Evolutionary conservation across 2,329 filamentous ascomycete species (phyloP).

Genomic region (Calonectria crousiana): DNA sequence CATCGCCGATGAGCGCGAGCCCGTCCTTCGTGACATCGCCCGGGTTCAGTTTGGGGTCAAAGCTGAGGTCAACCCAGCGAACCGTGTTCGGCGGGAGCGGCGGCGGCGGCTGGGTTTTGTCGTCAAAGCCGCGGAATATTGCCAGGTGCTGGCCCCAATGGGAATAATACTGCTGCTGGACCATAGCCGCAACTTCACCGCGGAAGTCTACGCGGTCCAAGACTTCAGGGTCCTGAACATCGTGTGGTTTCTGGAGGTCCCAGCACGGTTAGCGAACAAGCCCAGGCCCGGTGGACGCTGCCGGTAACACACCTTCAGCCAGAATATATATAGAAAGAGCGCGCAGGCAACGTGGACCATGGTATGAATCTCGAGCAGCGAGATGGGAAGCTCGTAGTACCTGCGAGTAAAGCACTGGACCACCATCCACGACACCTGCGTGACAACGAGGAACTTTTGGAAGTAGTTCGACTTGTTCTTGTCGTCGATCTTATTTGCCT

Average conservation of each 20-base stretch:
- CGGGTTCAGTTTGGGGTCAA: background rate
- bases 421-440: constrained; percentile 55
- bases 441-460: constrained; percentile 50
- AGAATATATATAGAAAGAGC: constrained; percentile 34
- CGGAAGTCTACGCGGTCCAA: background rate
- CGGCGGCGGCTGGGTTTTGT: background rate
- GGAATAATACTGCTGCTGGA: constrained; percentile 21
- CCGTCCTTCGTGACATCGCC: background rate
- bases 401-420: constrained; percentile 49
- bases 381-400: constrained; percentile 47
- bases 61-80: background rate
- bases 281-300: too few relatives aligned
- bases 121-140: background rate
- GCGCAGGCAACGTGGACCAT: constrained; percentile 39
- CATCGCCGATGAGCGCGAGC: background rate
- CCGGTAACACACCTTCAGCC: constrained; percentile 25
- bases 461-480: constrained; percentile 53
- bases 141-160: background rate
- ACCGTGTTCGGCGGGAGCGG: background rate
- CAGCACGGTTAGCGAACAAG: background rate
- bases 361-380: constrained; percentile 50
- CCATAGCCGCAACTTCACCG: constrained; percentile 18
- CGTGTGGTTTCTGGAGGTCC: constrained; percentile 29
- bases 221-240: constrained; percentile 26
- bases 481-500: constrained; percentile 44